These are phyloP conservation scores for Pythium plurisporium DNA, from an alignment of 352 stramenopile species.

Conservation along the genomic window DNA sequence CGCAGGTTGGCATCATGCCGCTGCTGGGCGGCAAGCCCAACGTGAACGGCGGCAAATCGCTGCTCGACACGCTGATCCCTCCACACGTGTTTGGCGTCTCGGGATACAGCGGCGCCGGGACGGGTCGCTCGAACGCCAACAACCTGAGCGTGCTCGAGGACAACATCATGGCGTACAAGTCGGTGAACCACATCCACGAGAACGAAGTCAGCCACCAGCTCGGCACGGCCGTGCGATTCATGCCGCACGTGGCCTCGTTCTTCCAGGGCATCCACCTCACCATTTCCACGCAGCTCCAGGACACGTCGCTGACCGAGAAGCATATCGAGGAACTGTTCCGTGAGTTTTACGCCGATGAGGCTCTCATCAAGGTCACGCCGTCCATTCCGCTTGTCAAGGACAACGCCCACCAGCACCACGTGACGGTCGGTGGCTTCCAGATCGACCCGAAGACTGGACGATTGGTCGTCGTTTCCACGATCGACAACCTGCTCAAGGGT, in stretches of 20 bases:
- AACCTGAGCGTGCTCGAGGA: conserved; percentile 70
- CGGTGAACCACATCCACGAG: conserved; percentile 89
- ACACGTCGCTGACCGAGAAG: conserved; percentile 60
- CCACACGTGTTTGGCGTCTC: conserved; percentile 87
- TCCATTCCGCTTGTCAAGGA: conserved; percentile 75
- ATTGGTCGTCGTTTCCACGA: conserved; percentile 84
- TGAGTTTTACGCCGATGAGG: conserved; percentile 80
- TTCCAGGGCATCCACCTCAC: conserved; percentile 93
- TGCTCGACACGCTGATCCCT: conserved; percentile 61
- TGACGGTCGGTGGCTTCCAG: conserved; percentile 84
- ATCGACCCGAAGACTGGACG: conserved; percentile 81
- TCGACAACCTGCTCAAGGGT: conserved; percentile 95
- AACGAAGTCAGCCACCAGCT: conserved; percentile 82
- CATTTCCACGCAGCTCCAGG: conserved; percentile 73
- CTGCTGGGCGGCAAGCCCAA: conserved; percentile 64
- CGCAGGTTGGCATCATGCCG: conserved; percentile 75
- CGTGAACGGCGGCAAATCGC: conserved; percentile 28
- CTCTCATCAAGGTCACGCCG: conserved; percentile 74
- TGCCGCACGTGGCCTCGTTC: conserved; percentile 91
- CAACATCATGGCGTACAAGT: conserved; percentile 91
- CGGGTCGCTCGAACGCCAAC: conserved; percentile 77
- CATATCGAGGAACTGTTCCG: conserved; percentile 71
- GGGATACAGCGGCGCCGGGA: conserved; percentile 86
- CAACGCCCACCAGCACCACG: conserved; percentile 70
- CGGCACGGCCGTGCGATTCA: conserved; percentile 86